A percentile compares a stretch with the other conserved stretches of the same genome.
Conservation (phyloP, 2,329 filamentous ascomycete species). For the Aspergillus chevalieri region DNA sequence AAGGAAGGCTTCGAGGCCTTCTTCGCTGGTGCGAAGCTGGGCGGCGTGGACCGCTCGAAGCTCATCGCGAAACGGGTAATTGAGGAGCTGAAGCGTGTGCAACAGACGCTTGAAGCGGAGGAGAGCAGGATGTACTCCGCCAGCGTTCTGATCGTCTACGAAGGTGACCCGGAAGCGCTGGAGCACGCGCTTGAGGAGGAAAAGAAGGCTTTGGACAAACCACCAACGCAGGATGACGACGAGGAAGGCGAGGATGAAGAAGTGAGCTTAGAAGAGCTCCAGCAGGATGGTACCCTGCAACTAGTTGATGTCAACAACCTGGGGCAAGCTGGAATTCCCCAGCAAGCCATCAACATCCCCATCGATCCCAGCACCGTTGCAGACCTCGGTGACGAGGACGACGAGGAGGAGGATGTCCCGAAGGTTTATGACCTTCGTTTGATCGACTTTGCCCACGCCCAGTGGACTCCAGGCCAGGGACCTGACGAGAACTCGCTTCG, state of each 20-base stretch:
- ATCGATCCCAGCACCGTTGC: slow-evolving; percentile 34
- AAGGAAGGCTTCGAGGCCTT: slow-evolving; percentile 54
- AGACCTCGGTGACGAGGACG: slow-evolving; percentile 44
- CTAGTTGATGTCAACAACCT: slow-evolving; percentile 26
- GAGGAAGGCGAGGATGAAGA: slow-evolving; percentile 25
- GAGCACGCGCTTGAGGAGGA: slow-evolving; percentile 43
- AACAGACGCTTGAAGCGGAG: slow-evolving; percentile 46
- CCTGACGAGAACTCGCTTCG: slow-evolving; percentile 76
- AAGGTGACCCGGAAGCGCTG: slow-evolving; percentile 55
- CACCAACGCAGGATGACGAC: slow-evolving; percentile 26
- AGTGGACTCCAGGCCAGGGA: slow-evolving; percentile 72
- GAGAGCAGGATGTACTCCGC: slow-evolving; percentile 65
- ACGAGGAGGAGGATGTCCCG: slow-evolving; percentile 52
- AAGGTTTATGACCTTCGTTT: slow-evolving; percentile 75
- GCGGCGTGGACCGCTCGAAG: slow-evolving; percentile 37
- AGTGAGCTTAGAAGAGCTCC: slow-evolving; percentile 23
- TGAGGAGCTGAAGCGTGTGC: slow-evolving; percentile 38
- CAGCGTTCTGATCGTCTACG: slow-evolving; percentile 60
- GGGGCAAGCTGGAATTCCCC: slow-evolving; percentile 20
- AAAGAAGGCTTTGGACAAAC: slow-evolving; percentile 27
- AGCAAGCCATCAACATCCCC: slow-evolving; percentile 29
- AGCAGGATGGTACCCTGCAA: slow-evolving; percentile 26
- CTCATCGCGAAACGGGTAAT: slow-evolving; percentile 38
- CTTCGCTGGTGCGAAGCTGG: slow-evolving; percentile 42
- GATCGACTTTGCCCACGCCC: slow-evolving; percentile 94